Base-by-base conservation (phyloP, 768 basidiomycete species). In the Boletus coccyginus region DNA sequence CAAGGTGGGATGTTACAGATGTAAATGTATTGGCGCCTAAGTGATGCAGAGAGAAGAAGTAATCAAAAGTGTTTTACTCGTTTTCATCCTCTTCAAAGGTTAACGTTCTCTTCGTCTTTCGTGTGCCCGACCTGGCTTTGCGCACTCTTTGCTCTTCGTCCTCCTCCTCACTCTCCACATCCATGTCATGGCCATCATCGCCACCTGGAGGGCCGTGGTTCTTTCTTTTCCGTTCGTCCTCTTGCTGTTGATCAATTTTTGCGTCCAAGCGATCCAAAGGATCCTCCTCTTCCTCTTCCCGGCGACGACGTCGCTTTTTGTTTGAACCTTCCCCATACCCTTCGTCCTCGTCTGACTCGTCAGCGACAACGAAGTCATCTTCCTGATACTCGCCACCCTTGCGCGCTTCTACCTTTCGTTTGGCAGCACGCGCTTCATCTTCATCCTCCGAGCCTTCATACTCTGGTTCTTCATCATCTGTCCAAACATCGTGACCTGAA, bases 311-410 rank as follows among this genome's bases (percentile, higher is more conserved):
- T 55, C 73, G 78, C 56, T 70, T 73, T 53, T 70, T 75, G 0
- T 52, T 42, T 7, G 60, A 52, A 53, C 75, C 73, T 38, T 72
- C 74, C 21, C 75, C 79, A 12, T 64, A 63, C 11, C 63, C 70
- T 17, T 64, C 69, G 4, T 88, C 88, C 29, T 88, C 87, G 41
- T 91, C 90, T 17, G 84, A 85, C 21, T 81, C 78, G 61, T 92
- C 90, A 14, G 87, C 85, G 12, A 92, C 92, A 31, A 94, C 76
- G 63, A 94, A 94, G 63, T 91, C 91, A 66, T 94, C 91, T 55
- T 87, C 84, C 67, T 90, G 87, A 62, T 93, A 93, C 42, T 91
- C 88, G 21, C 82, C 83, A 6, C 83, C 78, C 51, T 79, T 81
- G 52, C 80, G 80, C n/a, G 75, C 73, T 14, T 67, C 66, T 50